Evolutionary conservation across 2,329 filamentous ascomycete genomes (phyloP).

Genomic region (Erysiphe pulchra): DNA sequence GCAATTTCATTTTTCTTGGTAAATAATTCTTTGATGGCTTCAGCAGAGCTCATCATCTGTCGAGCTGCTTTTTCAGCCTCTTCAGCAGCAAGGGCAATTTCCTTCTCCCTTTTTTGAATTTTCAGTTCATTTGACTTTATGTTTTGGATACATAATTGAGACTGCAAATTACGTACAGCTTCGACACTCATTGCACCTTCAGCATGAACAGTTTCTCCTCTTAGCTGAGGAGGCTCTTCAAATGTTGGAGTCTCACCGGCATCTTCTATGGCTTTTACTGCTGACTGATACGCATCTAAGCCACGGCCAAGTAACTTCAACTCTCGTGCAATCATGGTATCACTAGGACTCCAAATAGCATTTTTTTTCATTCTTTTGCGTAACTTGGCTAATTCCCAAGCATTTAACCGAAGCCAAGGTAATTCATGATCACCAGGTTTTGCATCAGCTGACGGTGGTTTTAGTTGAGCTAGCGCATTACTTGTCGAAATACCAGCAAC

Average conservation of each 20-base stretch:
- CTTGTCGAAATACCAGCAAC: conserved; percentile 15
- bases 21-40: conserved; percentile 19
- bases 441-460: conserved; percentile 33
- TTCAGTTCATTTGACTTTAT: conserved; percentile 62
- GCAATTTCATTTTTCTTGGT: conserved; percentile 1
- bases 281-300: conserved; percentile 31
- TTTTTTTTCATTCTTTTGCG: conserved; percentile 85
- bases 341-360: conserved; percentile 58
- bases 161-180: conserved; percentile 28
- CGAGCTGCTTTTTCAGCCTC: conserved; percentile 32
- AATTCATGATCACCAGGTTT: conserved; percentile 30
- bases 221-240: conserved; percentile 11
- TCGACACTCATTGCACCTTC: conserved; percentile 31
- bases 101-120: conserved; percentile 49
- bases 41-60: conserved; percentile 24
- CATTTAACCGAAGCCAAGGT: conserved; percentile 39
- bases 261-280: conserved; percentile 37
- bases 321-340: conserved; percentile 65
- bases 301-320: conserved; percentile 45
- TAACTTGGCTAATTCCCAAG: conserved; percentile 39
- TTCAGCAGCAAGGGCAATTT: conserved; percentile 32
- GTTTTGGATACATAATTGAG: conserved; percentile 40
- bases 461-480: conserved; percentile 16
- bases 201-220: conserved; percentile 21
- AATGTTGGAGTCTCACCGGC: conserved; percentile 34